A percentile compares a stretch with the other conserved stretches of the same genome.
These are phyloP conservation scores for Zalaria sp. DNA, from an alignment of 2,329 filamentous ascomycete genomes.

Conservation along the genomic window DNA sequence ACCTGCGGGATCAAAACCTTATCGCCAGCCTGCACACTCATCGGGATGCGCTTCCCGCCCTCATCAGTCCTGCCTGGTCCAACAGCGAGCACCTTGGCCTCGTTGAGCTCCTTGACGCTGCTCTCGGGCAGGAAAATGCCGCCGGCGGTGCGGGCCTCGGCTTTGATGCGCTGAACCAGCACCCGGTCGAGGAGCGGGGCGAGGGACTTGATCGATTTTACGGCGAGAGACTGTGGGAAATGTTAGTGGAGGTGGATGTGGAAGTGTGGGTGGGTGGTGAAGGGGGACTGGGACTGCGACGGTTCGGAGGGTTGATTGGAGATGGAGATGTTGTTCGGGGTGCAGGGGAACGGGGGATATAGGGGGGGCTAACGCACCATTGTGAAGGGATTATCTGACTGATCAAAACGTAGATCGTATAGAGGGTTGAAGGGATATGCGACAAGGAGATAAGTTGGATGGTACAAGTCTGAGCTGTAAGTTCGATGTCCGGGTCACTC, in stretches of 20 bases:
- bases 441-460: too few species aligned
- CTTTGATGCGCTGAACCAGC: conserved; percentile 94
- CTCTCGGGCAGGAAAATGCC: conserved; percentile 98
- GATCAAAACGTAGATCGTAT: too few species aligned
- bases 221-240: conserved; percentile 31
- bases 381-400: too few species aligned
- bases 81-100: conserved; percentile 90
- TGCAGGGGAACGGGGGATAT: too few species aligned
- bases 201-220: conserved; percentile 92
- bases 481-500: too few species aligned
- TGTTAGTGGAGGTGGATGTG: neutral
- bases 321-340: neutral
- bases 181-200: conserved; percentile 95
- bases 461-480: too few species aligned
- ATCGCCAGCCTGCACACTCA: conserved; percentile 74
- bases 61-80: conserved; percentile 79
- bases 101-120: conserved; percentile 94
- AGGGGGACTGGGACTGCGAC: neutral
- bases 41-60: conserved; percentile 75
- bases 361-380: too few species aligned
- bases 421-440: too few species aligned
- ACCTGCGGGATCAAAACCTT: conserved; percentile 93
- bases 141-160: conserved; percentile 87
- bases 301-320: neutral
- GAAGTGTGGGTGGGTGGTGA: neutral